Conservation (phyloP, 2,329 filamentous ascomycete genomes). For the Pseudogymnoascus sp. region DNA sequence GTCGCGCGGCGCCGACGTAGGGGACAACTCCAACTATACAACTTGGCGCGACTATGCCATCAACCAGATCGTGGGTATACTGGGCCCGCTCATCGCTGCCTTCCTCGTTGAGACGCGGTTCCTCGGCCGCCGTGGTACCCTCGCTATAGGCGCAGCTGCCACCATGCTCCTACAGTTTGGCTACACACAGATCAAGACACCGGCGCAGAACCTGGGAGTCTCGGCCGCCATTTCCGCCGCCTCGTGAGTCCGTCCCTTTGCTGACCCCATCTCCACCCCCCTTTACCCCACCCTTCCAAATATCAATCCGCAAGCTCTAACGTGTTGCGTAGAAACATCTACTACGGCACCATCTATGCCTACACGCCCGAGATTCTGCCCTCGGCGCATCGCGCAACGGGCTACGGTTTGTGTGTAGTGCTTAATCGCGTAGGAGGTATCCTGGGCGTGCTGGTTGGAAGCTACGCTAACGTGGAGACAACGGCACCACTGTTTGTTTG, state of each 20-base stretch:
- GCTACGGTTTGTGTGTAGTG: too few relatives aligned
- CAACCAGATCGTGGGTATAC: slow-evolving; percentile 5
- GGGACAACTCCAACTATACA: slow-evolving; percentile 5
- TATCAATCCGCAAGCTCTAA: too few relatives aligned
- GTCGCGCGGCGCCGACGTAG: slow-evolving; percentile 31
- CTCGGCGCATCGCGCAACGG: too few relatives aligned
- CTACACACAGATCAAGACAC: slow-evolving; percentile 10
- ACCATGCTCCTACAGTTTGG: slow-evolving; percentile 9
- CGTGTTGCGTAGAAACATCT: too few relatives aligned
- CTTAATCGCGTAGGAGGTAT: too few relatives aligned
- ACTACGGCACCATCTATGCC: too few relatives aligned
- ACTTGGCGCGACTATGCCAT: slow-evolving; percentile 12
- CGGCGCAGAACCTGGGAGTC: slow-evolving; percentile 7
- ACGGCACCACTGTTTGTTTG: too few relatives aligned
- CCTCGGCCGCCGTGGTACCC: slow-evolving; percentile 10
- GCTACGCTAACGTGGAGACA: too few relatives aligned
- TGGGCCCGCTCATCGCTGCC: slow-evolving; percentile 12
- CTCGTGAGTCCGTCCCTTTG: background rate
- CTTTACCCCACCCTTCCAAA: too few relatives aligned
- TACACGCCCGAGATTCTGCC: too few relatives aligned
- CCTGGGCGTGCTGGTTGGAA: too few relatives aligned
- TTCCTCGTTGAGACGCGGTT: slow-evolving; percentile 6
- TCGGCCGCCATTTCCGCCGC: slow-evolving; percentile 2
- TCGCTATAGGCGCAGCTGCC: slow-evolving; percentile 5
- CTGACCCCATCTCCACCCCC: too few relatives aligned